Conservation (phyloP, 2,329 filamentous ascomycete species). For the Orbilia blumenaviensis region DNA sequence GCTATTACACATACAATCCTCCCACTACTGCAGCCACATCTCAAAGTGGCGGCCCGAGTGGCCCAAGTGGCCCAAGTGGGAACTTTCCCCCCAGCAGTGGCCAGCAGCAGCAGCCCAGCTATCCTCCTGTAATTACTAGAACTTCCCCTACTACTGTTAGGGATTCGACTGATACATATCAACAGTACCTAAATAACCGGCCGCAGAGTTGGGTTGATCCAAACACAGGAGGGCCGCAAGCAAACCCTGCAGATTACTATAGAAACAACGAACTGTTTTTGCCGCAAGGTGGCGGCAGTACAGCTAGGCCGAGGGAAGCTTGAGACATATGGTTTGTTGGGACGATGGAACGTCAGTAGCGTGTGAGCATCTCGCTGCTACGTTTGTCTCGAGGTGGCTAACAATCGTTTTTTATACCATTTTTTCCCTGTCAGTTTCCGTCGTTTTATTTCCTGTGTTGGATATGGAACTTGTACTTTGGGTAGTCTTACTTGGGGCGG, state of each 20-base stretch:
- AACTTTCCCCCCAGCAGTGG: slow-evolving; percentile 26
- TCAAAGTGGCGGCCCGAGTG: slow-evolving; percentile 10
- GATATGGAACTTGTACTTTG: neutral
- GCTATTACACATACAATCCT: slow-evolving; percentile 35
- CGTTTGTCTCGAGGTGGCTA: neutral
- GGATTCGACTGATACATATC: slow-evolving; percentile 54
- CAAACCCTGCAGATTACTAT: slow-evolving; percentile 56
- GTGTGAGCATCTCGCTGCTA: neutral
- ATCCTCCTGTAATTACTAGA: slow-evolving; percentile 52
- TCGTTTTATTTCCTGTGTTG: neutral
- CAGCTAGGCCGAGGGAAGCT: slow-evolving; percentile 32
- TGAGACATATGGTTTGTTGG: neutral
- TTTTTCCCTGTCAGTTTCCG: neutral
- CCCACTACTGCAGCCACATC: slow-evolving; percentile 16
- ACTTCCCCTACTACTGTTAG: slow-evolving; percentile 52
- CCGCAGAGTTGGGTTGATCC: slow-evolving; percentile 55
- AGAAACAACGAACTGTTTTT: slow-evolving; percentile 56
- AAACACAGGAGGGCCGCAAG: slow-evolving; percentile 40
- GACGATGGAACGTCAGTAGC: neutral
- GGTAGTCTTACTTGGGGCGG: too few species aligned
- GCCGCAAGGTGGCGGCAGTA: slow-evolving; percentile 54
- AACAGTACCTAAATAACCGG: slow-evolving; percentile 56
- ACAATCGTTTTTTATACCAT: neutral
- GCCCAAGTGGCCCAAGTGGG: slow-evolving; percentile 41
- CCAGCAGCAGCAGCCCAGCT: slow-evolving; percentile 45